Percentiles rank a stretch among this genome's conserved stretches.
Evolutionary conservation across 73 alveolate genomes (phyloP).

Genomic region (Paramecium sonneborni): DNA sequence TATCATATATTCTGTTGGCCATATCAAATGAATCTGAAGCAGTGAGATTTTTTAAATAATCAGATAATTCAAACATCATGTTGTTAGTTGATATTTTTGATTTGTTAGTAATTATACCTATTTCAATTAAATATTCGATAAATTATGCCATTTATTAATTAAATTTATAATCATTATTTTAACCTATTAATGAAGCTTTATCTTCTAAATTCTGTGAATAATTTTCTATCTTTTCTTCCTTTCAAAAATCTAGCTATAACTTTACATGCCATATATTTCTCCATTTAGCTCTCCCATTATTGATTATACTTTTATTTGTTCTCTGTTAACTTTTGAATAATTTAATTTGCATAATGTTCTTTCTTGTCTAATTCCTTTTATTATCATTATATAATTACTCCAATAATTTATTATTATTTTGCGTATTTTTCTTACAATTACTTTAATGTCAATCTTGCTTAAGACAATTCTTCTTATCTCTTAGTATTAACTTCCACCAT

Average conservation of each 20-base stretch:
- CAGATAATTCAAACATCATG: conserved; percentile 5
- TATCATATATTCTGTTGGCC: conserved; percentile 18
- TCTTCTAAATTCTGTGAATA: not conserved
- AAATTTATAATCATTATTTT: conserved; percentile 3
- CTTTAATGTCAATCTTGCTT: not conserved
- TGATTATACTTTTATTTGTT: not conserved
- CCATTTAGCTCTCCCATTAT: not conserved
- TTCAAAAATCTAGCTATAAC: conserved; percentile 3
- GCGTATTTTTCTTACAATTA: not conserved
- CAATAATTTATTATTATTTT: not conserved
- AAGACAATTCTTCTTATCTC: not conserved
- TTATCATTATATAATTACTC: not conserved
- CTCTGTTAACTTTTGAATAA: not conserved
- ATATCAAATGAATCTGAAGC: conserved; percentile 41
- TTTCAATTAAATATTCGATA: conserved; percentile 3
- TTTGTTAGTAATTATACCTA: not conserved
- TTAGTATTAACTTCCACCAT: not conserved
- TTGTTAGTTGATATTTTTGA: not conserved
- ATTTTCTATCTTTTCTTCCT: conserved; percentile 19
- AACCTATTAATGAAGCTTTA: conserved; percentile 12
- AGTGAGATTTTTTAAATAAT: conserved; percentile 19
- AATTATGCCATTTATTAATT: conserved; percentile 13
- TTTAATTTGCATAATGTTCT: conserved; percentile 6
- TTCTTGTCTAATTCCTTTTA: not conserved
- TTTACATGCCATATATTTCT: not conserved